Evolutionary conservation across 129 eudicot genomes (phyloP), one percentile per base, ranked within the genome.

Genomic region (Scalesia atractyloides): DNA sequence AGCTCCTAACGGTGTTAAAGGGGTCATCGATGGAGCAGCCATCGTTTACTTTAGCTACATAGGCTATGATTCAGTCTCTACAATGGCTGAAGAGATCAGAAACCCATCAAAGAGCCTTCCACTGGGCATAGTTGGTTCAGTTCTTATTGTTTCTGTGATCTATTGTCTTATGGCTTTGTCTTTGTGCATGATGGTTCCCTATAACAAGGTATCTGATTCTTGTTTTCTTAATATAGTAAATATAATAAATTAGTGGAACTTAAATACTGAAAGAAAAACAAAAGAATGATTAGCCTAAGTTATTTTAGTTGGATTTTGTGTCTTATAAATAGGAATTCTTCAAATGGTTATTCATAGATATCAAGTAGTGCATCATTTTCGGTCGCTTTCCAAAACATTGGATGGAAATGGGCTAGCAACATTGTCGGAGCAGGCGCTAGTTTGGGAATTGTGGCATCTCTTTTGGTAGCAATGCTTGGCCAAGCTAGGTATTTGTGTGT

Each of bases 11-110:
- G 96, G 94, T 54, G 85, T 75, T 12, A 79, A 76, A 70, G 96
- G 96, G 11, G 77, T 87, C 12, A 67, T 87, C 12, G 86, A 90
- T 77, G 93, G 89, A 59, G 91, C 96, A 22, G 96, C 96, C 33
- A 85, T 90, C 16, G 93, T 90, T 59, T 90, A 87, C 66, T 87
- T 90, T 57, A 85, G 94, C 82, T 90, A 90, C 69, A 90, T 90
- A 16, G 96, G 94, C 17, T 90, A 84, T 62, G 96, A 90, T 73
- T 81, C 96, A 0, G 97, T 90, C 68, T 90, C 97, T 33, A 87
- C 97, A 64, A 82, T 90, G 93, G 97, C 97, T 2, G 97, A 90
- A 78, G 97, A 90, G 75, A 85, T 85, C 20, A 76, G 57, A 34
- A 82, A 82, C 82, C 94, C 94, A 51, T 74, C 87, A 11, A 82